phyloP scores from a whole-genome alignment of 768 basidiomycete genomes.

The Kondoa malvinella region DNA sequence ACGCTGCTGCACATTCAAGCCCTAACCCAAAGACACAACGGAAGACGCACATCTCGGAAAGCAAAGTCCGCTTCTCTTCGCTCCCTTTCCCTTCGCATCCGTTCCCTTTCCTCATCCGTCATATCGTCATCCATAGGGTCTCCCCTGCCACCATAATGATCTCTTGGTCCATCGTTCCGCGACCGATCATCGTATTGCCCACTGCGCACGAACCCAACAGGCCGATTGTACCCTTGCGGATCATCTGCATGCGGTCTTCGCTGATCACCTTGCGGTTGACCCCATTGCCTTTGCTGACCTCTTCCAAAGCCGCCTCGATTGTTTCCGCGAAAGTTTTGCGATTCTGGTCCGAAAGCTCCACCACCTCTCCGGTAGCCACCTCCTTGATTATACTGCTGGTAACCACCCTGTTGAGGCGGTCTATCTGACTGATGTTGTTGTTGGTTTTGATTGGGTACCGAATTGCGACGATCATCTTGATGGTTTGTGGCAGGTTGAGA shows the following conservation, averaged over 20 bases:
- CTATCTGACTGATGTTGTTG: not conserved
- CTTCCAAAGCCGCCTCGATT: slow-evolving; percentile 40
- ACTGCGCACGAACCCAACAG: slow-evolving; percentile 55
- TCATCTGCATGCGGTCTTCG: slow-evolving; percentile 34
- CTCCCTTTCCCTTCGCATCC: slow-evolving; percentile 3
- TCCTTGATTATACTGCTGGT: not conserved
- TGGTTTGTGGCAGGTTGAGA: not conserved
- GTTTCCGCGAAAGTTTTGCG: slow-evolving; percentile 3
- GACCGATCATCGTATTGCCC: slow-evolving; percentile 17
- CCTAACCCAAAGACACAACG: not conserved
- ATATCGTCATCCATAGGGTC: slow-evolving; percentile 5
- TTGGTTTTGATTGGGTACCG: not conserved
- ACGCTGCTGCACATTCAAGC: slow-evolving; percentile 35
- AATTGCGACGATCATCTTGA: not conserved
- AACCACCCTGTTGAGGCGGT: not conserved
- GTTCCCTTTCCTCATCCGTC: slow-evolving; percentile 18
- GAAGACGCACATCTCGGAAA: slow-evolving; percentile 43
- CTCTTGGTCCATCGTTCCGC: slow-evolving; percentile 42
- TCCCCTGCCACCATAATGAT: not conserved
- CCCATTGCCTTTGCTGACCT: slow-evolving; percentile 54
- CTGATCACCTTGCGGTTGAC: slow-evolving; percentile 18
- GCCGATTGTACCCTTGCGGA: slow-evolving; percentile 59
- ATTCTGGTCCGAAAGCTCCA: slow-evolving; percentile 10
- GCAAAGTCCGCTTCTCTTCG: slow-evolving; percentile 42
- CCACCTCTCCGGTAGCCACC: not conserved